These are phyloP conservation scores for Hysterangium stoloniferum DNA, from an alignment of 768 basidiomycete species.

Conservation along the genomic window DNA sequence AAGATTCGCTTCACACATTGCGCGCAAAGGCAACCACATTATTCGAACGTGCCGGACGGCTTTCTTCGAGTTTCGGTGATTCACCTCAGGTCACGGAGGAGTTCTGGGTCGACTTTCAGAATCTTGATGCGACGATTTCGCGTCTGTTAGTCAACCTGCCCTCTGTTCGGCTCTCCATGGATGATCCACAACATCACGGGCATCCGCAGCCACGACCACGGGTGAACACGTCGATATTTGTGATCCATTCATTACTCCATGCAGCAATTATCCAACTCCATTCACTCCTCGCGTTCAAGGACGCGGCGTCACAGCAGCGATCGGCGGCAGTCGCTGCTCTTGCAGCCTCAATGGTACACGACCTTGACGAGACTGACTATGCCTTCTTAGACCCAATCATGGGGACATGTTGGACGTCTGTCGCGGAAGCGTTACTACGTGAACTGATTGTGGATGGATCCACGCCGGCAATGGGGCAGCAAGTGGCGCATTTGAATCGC, in stretches of 20 bases:
- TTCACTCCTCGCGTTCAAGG: slow-evolving; percentile 29
- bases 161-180: slow-evolving; percentile 20
- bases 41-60: slow-evolving; percentile 56
- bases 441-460: slow-evolving; percentile 19
- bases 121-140: slow-evolving; percentile 38
- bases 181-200: neutral
- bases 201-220: neutral
- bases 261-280: slow-evolving; percentile 46
- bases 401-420: slow-evolving; percentile 35
- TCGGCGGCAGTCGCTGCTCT: slow-evolving; percentile 37
- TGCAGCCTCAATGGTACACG: slow-evolving; percentile 37
- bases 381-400: slow-evolving; percentile 46
- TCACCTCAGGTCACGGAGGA: slow-evolving; percentile 13
- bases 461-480: slow-evolving; percentile 14
- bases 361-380: slow-evolving; percentile 43
- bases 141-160: slow-evolving; percentile 36
- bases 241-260: slow-evolving; percentile 42
- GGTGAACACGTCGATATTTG: slow-evolving; percentile 22
- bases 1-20: slow-evolving; percentile 54
- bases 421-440: slow-evolving; percentile 32
- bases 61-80: slow-evolving; percentile 38
- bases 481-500: slow-evolving; percentile 20
- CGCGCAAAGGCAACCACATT: slow-evolving; percentile 73
- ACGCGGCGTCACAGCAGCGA: slow-evolving; percentile 26
- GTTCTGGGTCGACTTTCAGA: slow-evolving; percentile 34